phyloP scores from a whole-genome alignment of 2,329 filamentous ascomycete species.

The Diaporthe sp. region DNA sequence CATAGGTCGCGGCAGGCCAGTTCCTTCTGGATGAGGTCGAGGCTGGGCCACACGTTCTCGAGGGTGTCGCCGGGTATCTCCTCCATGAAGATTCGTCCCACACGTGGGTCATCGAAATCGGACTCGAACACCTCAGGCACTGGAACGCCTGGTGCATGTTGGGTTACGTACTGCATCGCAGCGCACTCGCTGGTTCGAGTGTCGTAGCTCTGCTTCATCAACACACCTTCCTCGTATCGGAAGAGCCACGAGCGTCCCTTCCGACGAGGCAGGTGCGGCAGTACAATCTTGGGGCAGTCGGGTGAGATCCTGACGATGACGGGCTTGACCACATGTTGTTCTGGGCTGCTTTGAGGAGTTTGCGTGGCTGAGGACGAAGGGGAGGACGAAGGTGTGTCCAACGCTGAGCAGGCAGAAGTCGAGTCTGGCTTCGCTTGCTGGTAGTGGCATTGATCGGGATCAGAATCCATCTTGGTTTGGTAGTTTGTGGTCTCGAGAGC shows the following conservation, averaged over 20 bases:
- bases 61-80: background rate
- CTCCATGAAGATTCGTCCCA: background rate
- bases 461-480: too few species aligned
- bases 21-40: background rate
- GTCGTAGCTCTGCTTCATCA: background rate
- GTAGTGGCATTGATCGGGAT: too few species aligned
- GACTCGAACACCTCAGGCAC: background rate
- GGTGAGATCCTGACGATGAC: background rate
- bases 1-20: background rate
- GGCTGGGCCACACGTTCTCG: background rate
- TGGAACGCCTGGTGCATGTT: constrained; percentile 5
- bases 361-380: too few species aligned
- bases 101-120: background rate
- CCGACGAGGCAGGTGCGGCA: background rate
- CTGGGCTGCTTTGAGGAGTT: background rate
- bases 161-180: background rate
- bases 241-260: background rate
- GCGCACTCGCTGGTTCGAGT: background rate
- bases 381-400: too few species aligned
- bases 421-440: too few species aligned
- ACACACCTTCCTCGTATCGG: background rate
- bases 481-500: too few species aligned
- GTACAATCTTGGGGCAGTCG: too few species aligned
- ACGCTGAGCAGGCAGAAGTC: too few species aligned
- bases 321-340: background rate